phyloP scores from a whole-genome alignment of 352 stramenopile genomes.

The Globisporangium radiosum region DNA sequence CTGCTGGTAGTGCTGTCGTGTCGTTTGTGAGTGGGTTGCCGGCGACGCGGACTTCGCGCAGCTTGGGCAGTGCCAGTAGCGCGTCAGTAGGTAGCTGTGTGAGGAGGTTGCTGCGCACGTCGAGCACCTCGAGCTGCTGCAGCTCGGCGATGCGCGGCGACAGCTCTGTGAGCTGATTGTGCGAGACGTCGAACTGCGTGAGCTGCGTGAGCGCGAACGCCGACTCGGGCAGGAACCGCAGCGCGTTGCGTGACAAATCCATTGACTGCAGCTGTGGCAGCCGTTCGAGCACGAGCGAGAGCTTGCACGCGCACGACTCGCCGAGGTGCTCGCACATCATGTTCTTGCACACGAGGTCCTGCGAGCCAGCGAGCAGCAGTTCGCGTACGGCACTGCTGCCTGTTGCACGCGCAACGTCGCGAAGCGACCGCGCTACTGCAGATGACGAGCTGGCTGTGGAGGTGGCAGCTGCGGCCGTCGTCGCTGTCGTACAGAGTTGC shows the following conservation, averaged over 20 bases:
- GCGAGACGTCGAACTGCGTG: conserved; percentile 45
- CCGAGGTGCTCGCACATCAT: conserved; percentile 90
- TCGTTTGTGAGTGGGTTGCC: conserved; percentile 35
- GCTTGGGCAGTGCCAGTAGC: conserved; percentile 27
- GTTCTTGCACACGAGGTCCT: conserved; percentile 88
- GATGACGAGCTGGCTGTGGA: not conserved
- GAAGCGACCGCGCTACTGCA: conserved; percentile 24
- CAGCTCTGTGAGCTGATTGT: conserved; percentile 57
- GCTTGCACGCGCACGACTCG: conserved; percentile 74
- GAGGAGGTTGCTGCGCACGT: conserved; percentile 53
- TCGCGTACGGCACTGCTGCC: conserved; percentile 31
- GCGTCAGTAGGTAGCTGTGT: conserved; percentile 28
- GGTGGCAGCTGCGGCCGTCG: not conserved
- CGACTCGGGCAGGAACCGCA: conserved; percentile 67
- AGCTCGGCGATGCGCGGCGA: conserved; percentile 38
- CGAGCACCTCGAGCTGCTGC: conserved; percentile 48
- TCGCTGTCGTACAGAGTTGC: not conserved
- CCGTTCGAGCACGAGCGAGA: conserved; percentile 74
- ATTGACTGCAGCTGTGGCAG: conserved; percentile 56
- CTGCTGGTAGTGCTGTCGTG: conserved; percentile 16
- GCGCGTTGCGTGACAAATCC: conserved; percentile 71
- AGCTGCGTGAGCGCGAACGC: conserved; percentile 68
- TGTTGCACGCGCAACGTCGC: conserved; percentile 52
- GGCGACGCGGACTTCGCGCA: conserved; percentile 33
- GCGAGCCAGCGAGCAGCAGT: conserved; percentile 67